Base-by-base conservation (phyloP, 495 filamentous ascomycete genomes). In the Aspergillus avenaceus region DNA sequence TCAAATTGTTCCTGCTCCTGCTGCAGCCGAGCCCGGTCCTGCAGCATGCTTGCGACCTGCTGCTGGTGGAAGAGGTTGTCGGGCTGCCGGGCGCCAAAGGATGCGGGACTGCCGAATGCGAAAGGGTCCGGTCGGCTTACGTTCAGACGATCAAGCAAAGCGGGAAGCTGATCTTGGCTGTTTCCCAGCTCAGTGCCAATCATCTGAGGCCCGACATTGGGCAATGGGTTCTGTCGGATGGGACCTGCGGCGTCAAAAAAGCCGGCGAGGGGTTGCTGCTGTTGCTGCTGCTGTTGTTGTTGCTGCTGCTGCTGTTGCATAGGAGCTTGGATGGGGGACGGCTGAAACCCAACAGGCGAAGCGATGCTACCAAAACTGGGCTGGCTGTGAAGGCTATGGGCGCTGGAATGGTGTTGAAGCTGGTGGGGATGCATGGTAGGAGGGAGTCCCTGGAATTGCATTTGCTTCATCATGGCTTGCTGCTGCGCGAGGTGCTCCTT, bases 301-400 rank as follows among this genome's bases (percentile, higher is more conserved):
- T 60, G 65, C 34, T 83, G 73, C 32, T 73, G 73, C 32, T 73
- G 72, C 27, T 70, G 69, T 41, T 80, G 82, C 27, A 87, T 73
- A 3, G 87, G 84, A 14, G 75, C 78, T 61, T 92, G 88, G 28
- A 82, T 82, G 1, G 87, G 83, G 58, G 89, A 88, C 14, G 82
- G 80, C 58, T 86, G 84, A 63, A 81, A 86, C 5, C 79, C 84
- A 49, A 83, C 80, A 4, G 91, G 91, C n/a, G 89, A 92, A 1
- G 89, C 83, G 40, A 96, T 93, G 68, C 86, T 95, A 21, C 90
- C 87, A 58, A 91, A 95, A 66, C 91, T 96, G 9, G 91, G 91
- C 65, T 97, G 91, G 61, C 90, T 96, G 57, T 97, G 93, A 47
- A 98, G 76, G 58, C 93, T 97, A 53, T 97, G 92, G 5, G 87